phyloP scores from a whole-genome alignment of 108 stramenopile genomes.

The Asterionellopsis glacialis region DNA sequence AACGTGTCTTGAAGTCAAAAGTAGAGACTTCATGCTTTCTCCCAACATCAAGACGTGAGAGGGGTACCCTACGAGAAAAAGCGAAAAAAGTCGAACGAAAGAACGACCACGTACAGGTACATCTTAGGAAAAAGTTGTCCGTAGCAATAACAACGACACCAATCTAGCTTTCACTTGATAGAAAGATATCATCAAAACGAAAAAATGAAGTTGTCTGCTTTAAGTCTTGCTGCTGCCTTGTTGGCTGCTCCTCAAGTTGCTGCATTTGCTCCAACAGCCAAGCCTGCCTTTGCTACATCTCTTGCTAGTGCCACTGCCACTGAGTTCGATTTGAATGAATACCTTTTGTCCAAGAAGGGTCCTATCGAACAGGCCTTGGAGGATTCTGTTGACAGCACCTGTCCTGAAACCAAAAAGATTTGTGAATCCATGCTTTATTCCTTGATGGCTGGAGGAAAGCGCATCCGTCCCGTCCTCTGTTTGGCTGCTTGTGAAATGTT shows the following conservation, averaged over 20 bases:
- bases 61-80: too few relatives aligned
- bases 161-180: too few relatives aligned
- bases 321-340: conserved; percentile 69
- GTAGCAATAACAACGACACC: too few relatives aligned
- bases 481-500: conserved; percentile 95
- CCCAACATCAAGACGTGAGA: too few relatives aligned
- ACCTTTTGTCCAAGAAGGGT: conserved; percentile 78
- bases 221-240: too few relatives aligned
- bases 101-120: too few relatives aligned
- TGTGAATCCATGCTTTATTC: conserved; percentile 92
- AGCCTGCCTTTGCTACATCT: neutral
- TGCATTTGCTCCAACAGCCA: neutral
- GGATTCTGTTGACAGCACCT: conserved; percentile 53
- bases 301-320: conserved; percentile 12
- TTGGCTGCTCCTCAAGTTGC: neutral
- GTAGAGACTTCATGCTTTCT: too few relatives aligned
- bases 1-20: too few relatives aligned
- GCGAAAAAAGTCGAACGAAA: too few relatives aligned
- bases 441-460: conserved; percentile 94
- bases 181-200: too few relatives aligned
- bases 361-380: conserved; percentile 81
- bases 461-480: conserved; percentile 91
- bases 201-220: too few relatives aligned
- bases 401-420: conserved; percentile 79
- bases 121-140: too few relatives aligned